phyloP scores from a whole-genome alignment of 129 eudicot species.

The Pittosporum tobira region DNA sequence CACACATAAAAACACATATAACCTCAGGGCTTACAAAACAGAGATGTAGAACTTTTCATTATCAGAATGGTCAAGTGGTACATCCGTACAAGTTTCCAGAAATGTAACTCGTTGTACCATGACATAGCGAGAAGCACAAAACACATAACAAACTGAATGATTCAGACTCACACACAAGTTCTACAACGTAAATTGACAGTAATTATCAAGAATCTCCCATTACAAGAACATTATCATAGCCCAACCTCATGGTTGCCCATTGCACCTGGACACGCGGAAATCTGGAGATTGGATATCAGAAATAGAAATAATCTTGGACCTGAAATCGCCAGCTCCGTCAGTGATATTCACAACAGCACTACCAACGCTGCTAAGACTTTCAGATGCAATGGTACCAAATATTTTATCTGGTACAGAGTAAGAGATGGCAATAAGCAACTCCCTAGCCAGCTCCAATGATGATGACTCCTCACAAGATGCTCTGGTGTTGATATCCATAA shows the following conservation, averaged over 20 bases:
- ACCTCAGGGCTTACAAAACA: too few species aligned
- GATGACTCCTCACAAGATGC: slow-evolving; percentile 19
- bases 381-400: slow-evolving; percentile 8
- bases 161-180: background rate
- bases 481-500: slow-evolving; percentile 42
- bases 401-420: slow-evolving; percentile 24
- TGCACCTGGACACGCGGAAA: slow-evolving; percentile 10
- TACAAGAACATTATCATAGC: background rate
- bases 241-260: slow-evolving; percentile 21
- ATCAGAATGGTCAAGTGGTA: background rate
- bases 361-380: slow-evolving; percentile 5
- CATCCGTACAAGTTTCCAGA: background rate
- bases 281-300: slow-evolving; percentile 21
- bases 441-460: slow-evolving; percentile 33
- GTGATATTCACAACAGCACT: background rate
- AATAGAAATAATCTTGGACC: slow-evolving; percentile 40
- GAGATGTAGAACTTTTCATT: background rate
- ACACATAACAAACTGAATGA: background rate
- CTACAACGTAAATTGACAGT: background rate
- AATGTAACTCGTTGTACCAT: background rate
- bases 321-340: slow-evolving; percentile 19
- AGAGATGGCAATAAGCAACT: slow-evolving; percentile 45
- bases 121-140: background rate
- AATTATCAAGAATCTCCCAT: background rate
- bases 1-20: too few species aligned